Percentiles rank a stretch among this genome's conserved stretches.
Conservation (phyloP, 306 rosid species). For the Glycine tomentella region DNA sequence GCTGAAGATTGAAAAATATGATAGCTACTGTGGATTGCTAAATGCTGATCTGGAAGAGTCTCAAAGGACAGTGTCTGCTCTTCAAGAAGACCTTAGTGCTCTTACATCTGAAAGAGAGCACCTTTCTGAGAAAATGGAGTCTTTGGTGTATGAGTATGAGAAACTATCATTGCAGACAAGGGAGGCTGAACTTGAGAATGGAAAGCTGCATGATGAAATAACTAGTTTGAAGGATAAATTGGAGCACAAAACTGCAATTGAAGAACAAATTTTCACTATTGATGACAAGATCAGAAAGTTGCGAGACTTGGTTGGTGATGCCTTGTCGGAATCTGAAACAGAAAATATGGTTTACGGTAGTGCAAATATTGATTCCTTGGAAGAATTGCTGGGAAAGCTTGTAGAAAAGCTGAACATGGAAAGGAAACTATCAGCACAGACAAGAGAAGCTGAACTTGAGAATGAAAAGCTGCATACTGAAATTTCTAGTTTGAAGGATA, state of each 20-base stretch:
- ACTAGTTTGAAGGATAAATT: constrained; percentile 60
- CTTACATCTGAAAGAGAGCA: constrained; percentile 62
- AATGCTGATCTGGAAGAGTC: constrained; percentile 84
- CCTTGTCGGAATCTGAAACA: constrained; percentile 57
- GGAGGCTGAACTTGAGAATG: constrained; percentile 70
- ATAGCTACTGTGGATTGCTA: constrained; percentile 69
- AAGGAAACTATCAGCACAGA: constrained; percentile 53
- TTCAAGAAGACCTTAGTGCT: constrained; percentile 65
- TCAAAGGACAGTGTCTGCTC: constrained; percentile 61
- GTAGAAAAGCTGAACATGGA: constrained; percentile 34
- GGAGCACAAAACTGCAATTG: constrained; percentile 56
- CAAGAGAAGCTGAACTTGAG: constrained; percentile 64
- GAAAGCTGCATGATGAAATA: constrained; percentile 63
- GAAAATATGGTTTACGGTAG: constrained; percentile 59
- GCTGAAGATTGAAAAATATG: constrained; percentile 75
- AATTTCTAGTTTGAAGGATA: constrained; percentile 61
- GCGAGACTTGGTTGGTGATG: constrained; percentile 67
- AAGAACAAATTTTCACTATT: constrained; percentile 54
- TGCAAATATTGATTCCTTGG: constrained; percentile 70
- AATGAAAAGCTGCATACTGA: constrained; percentile 67
- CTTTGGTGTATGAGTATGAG: constrained; percentile 60
- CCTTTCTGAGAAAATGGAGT: constrained; percentile 70
- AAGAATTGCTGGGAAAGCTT: constrained; percentile 71
- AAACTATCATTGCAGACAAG: constrained; percentile 54
- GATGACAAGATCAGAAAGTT: constrained; percentile 68